A percentile compares a stretch with the other conserved stretches of the same genome.
Evolutionary conservation across 2,329 filamentous ascomycete genomes (phyloP).

Genomic region (Lecanicillium sp.): DNA sequence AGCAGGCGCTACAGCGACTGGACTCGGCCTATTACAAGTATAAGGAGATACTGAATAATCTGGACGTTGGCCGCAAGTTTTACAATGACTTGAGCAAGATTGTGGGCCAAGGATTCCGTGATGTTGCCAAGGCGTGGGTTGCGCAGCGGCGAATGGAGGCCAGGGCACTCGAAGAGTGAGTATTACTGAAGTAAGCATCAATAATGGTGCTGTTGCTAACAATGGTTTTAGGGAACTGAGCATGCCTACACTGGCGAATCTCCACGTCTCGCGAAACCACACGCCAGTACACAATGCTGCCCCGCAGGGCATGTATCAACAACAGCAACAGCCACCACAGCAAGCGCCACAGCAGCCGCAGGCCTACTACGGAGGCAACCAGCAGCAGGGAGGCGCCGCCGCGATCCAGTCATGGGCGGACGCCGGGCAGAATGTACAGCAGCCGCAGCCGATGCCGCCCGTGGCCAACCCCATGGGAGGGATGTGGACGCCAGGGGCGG

Average conservation of each 20-base stretch:
- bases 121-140: conserved; percentile 70
- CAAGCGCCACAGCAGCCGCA: conserved; percentile 13
- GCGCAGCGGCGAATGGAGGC: conserved; percentile 78
- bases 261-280: conserved; percentile 32
- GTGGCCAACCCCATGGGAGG: conserved; percentile 26
- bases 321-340: conserved; percentile 14
- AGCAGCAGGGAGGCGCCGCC: conserved; percentile 22
- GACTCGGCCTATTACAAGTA: conserved; percentile 94
- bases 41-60: conserved; percentile 88
- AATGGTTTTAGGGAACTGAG: conserved; percentile 37
- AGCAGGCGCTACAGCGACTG: conserved; percentile 77
- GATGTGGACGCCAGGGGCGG: conserved; percentile 71
- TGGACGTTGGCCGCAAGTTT: conserved; percentile 88
- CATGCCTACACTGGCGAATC: conserved; percentile 44
- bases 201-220: conserved; percentile 8
- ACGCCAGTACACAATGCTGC: conserved; percentile 17
- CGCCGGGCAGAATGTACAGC: conserved; percentile 50
- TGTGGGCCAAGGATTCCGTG: conserved; percentile 71
- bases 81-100: conserved; percentile 94
- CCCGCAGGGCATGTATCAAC: conserved; percentile 6
- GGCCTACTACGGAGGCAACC: conserved; percentile 16
- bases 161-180: conserved; percentile 68
- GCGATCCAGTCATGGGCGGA: conserved; percentile 54
- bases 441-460: conserved; percentile 41
- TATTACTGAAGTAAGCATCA: conserved; percentile 14